Percentiles rank a stretch among this genome's conserved stretches.
Evolutionary conservation across 805 yeast genomes (phyloP).

Genomic region (Starmerella sirachaensis): DNA sequence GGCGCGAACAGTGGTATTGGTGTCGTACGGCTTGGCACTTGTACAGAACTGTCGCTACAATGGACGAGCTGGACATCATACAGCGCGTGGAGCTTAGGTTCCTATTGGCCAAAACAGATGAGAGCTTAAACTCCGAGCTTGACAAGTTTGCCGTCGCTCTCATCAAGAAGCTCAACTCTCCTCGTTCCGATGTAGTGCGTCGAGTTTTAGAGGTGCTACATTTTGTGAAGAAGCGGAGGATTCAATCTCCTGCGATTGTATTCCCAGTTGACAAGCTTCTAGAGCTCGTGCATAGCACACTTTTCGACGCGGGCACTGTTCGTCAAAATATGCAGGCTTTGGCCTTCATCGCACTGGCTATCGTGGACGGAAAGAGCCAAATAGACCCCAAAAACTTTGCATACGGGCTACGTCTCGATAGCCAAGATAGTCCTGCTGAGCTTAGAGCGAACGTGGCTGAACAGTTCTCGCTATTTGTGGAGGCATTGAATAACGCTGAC

Average conservation of each 20-base stretch:
- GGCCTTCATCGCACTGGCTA: conserved; percentile 8
- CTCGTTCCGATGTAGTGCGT: conserved; percentile 50
- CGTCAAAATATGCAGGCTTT: conserved; percentile 13
- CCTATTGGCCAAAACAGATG: conserved; percentile 56
- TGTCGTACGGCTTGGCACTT: too few species aligned
- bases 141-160: conserved; percentile 62
- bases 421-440: background rate
- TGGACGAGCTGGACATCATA: conserved; percentile 12
- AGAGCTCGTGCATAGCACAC: conserved; percentile 15
- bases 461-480: conserved; percentile 16
- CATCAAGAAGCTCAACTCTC: conserved; percentile 64
- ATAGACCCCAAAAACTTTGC: background rate
- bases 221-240: conserved; percentile 38
- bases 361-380: background rate
- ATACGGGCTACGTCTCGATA: conserved; percentile 5
- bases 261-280: conserved; percentile 56
- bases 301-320: conserved; percentile 1
- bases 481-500: conserved; percentile 2
- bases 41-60: background rate
- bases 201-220: conserved; percentile 57
- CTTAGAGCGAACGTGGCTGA: conserved; percentile 5
- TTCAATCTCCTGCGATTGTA: conserved; percentile 6
- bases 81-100: conserved; percentile 16
- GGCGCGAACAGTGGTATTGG: too few species aligned
- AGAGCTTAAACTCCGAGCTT: conserved; percentile 49